Evolutionary conservation across 345 rosid species (phyloP), one percentile per base, ranked within the genome.

Genomic region (Punica granatum): DNA sequence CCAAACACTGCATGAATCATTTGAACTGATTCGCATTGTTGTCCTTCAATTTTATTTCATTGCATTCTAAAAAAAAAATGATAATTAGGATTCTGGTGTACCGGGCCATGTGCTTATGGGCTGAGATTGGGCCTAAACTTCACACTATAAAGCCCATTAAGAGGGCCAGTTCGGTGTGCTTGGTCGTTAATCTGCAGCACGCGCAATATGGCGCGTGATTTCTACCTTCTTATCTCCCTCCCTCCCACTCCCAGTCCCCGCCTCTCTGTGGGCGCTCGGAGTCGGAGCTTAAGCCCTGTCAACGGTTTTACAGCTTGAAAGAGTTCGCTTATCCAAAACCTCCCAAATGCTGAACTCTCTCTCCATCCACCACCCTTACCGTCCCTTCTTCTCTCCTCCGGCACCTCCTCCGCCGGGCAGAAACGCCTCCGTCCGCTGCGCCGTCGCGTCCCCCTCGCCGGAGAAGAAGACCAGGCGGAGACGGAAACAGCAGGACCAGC

Each of bases 381-480:
- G 30, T 60, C 42, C 46, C 48, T 18, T 2, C 64, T 60, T 19
- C 39, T 34, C 41, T 25, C 33, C 70, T 23, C 65, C 60, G 1
- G 35, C 74, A 7, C 49, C 75, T 13, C 66, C 74, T 53, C 67
- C n/a, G 37, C 72, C 14, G 7, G 66, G 67, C 51, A 69, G 54
- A 4, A 48, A 39, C 34, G 54, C 72, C 67, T 61, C 60, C 60
- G 39, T 41, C 14, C 51, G 75, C 68, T 65, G 65, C 74, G 64
- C 81, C 34, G 70, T 74, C 42, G 78, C 79, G 23, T 53, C 32
- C n/a, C 77, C 67, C 51, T 19, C 65, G 61, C 44, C 77, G 26
- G 70, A 72, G 75, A 73, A 76, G 65, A 79, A 73, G 49, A 56
- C 75, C 35, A 70, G 78, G 48, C 63, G 76, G 48, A 72, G 70